These are phyloP conservation scores for Epichloe aotearoae DNA, from an alignment of 2,329 filamentous ascomycete genomes.

Conservation along the genomic window DNA sequence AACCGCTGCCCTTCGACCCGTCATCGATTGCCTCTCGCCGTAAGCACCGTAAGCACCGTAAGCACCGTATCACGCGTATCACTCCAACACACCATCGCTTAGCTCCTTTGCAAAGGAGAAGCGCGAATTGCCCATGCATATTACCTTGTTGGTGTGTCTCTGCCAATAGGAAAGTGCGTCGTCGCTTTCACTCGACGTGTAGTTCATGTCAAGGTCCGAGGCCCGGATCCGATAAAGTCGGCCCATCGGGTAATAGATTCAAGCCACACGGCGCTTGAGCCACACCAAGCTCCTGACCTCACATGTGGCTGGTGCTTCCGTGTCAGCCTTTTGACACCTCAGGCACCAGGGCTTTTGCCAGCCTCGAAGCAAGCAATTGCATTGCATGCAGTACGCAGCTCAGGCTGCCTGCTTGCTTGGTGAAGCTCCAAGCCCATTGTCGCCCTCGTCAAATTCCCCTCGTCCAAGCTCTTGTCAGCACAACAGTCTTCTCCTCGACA, in stretches of 20 bases:
- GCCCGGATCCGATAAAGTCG: neutral
- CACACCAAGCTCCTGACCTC: neutral
- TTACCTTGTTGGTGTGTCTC: too few relatives aligned
- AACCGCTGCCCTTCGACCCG: too few relatives aligned
- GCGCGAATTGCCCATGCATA: too few relatives aligned
- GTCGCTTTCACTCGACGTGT: too few relatives aligned
- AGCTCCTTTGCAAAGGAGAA: too few relatives aligned
- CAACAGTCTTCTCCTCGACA: neutral
- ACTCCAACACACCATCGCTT: too few relatives aligned
- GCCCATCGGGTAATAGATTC: neutral
- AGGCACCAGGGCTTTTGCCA: neutral
- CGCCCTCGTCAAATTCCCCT: constrained; percentile 1
- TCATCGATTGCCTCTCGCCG: too few relatives aligned
- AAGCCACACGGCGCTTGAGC: neutral
- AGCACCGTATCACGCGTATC: too few relatives aligned
- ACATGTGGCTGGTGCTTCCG: neutral
- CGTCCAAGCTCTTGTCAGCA: neutral
- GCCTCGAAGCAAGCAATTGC: neutral
- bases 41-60: too few relatives aligned
- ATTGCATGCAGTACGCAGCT: constrained; percentile 1
- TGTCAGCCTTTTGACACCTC: neutral
- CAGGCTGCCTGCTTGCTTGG: constrained; percentile 5
- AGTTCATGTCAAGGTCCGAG: neutral
- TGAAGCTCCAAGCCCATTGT: constrained; percentile 19
- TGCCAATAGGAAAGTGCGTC: too few relatives aligned